phyloP scores from a whole-genome alignment of 352 stramenopile species.

The Phytophthora sojae region DNA sequence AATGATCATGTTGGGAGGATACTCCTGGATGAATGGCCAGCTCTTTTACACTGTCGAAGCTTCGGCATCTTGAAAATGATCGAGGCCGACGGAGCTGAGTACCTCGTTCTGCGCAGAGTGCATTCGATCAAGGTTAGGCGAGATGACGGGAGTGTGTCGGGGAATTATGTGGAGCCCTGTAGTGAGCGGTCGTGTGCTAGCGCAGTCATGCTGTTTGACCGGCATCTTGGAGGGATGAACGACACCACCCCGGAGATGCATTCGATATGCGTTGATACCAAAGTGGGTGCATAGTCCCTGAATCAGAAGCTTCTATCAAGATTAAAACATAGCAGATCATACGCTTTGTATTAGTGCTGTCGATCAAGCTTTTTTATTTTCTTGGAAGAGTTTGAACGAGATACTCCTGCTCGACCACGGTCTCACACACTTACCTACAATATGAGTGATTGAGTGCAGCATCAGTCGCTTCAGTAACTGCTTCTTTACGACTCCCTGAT shows the following conservation, averaged over 20 bases:
- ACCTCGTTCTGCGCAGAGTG: constrained; percentile 19
- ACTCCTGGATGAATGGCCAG: constrained; percentile 10
- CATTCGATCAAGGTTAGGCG: neutral
- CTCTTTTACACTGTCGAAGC: constrained; percentile 20
- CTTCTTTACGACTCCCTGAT: neutral
- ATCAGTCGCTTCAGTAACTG: neutral
- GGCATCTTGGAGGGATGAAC: neutral
- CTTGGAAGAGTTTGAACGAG: no score
- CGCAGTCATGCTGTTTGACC: constrained; percentile 8
- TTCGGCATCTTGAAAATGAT: constrained; percentile 16
- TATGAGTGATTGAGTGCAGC: no score
- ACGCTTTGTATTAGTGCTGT: no score
- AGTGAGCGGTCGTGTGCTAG: neutral
- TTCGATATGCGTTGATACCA: neutral
- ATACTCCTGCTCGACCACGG: no score
- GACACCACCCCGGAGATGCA: neutral
- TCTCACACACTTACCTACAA: no score
- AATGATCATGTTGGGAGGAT: constrained; percentile 14
- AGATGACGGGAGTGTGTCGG: constrained; percentile 14
- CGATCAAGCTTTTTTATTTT: no score
- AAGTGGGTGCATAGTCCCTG: no score
- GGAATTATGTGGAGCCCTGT: constrained; percentile 3
- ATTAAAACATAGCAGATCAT: no score
- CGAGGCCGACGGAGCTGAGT: constrained; percentile 7
- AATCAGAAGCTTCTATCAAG: no score